Evolutionary conservation across 441 rosid genomes (phyloP).

Genomic region (Metrosideros polymorpha): DNA sequence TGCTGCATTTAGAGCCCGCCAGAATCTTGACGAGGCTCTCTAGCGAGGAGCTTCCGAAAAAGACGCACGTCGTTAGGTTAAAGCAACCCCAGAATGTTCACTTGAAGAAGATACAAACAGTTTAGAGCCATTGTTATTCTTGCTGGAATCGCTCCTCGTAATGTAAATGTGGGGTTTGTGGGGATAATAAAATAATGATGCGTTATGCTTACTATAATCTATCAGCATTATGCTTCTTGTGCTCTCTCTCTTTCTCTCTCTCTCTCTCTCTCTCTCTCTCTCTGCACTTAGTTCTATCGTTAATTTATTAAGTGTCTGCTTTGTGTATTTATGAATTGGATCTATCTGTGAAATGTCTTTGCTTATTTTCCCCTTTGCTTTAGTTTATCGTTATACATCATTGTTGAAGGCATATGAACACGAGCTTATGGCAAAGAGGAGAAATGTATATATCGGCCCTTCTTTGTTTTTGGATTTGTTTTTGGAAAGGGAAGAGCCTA

Average conservation of each 20-base stretch:
- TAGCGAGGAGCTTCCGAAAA: neutral
- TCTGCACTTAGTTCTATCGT: neutral
- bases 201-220: neutral
- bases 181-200: neutral
- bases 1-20: constrained; percentile 7
- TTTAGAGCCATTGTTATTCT: neutral
- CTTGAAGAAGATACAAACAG: neutral
- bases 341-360: neutral
- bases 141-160: neutral
- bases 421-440: too few species aligned
- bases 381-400: too few species aligned
- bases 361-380: too few species aligned
- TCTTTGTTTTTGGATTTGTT: too few species aligned
- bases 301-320: neutral
- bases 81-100: neutral
- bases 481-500: neutral
- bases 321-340: neutral
- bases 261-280: neutral
- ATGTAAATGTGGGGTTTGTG: neutral
- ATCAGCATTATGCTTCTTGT: neutral
- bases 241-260: too few species aligned
- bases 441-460: too few species aligned
- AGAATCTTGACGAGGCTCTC: neutral
- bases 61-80: neutral
- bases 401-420: too few species aligned